Conservation (phyloP, 148 eudicot species). For the Selenicereus undatus region DNA sequence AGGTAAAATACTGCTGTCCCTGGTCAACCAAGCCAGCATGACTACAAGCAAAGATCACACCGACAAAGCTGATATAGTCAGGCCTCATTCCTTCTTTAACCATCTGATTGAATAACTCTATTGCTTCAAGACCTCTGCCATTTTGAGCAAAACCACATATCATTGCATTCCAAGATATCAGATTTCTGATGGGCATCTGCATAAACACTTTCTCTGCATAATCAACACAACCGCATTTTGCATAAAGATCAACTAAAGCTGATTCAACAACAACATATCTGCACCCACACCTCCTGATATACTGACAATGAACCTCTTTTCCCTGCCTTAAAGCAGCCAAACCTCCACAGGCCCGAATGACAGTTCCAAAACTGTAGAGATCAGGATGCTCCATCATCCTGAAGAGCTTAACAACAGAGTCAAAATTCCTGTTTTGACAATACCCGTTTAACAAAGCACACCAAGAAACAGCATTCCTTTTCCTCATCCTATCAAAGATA, state of each 20-base stretch:
- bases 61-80: slow-evolving; percentile 64
- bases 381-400: slow-evolving; percentile 43
- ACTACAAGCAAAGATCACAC: slow-evolving; percentile 83
- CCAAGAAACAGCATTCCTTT: slow-evolving; percentile 65
- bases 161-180: slow-evolving; percentile 89
- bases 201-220: slow-evolving; percentile 63
- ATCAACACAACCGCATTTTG: slow-evolving; percentile 70
- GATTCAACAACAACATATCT: slow-evolving; percentile 70
- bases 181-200: slow-evolving; percentile 53
- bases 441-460: slow-evolving; percentile 78
- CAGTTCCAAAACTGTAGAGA: slow-evolving; percentile 73
- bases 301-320: slow-evolving; percentile 77
- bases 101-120: slow-evolving; percentile 55
- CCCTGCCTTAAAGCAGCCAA: slow-evolving; percentile 69
- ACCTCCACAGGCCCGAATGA: slow-evolving; percentile 85
- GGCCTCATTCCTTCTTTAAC: slow-evolving; percentile 50
- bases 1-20: slow-evolving; percentile 50
- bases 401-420: slow-evolving; percentile 49
- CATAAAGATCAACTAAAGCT: slow-evolving; percentile 81
- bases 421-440: slow-evolving; percentile 65
- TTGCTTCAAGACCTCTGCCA: slow-evolving; percentile 66
- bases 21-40: slow-evolving; percentile 75
- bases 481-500: slow-evolving; percentile 56
- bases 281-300: slow-evolving; percentile 53
- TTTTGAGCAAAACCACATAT: slow-evolving; percentile 84